Percentiles rank a stretch among this genome's conserved stretches.
phyloP scores from a whole-genome alignment of 2,329 filamentous ascomycete genomes.

The Plenodomus lindquistii region DNA sequence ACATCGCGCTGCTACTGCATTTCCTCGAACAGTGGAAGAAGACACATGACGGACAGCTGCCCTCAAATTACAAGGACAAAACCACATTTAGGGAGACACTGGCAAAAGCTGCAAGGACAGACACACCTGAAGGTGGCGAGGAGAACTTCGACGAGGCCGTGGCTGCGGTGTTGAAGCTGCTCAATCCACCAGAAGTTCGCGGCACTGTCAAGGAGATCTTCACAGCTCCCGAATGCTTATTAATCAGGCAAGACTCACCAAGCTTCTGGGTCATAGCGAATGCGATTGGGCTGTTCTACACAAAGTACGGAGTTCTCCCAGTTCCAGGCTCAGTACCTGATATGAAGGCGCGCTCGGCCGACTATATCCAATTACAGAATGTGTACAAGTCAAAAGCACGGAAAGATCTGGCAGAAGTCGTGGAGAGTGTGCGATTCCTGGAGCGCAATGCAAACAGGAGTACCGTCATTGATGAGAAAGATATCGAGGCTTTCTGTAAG shows the following conservation, averaged over 20 bases:
- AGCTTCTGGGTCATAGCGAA: constrained; percentile 89
- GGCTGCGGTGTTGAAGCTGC: constrained; percentile 83
- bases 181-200: constrained; percentile 70
- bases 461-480: constrained; percentile 63
- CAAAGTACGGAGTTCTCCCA: constrained; percentile 73
- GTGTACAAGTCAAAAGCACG: constrained; percentile 90
- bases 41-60: constrained; percentile 67
- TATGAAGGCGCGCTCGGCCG: constrained; percentile 92
- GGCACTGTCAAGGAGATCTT: constrained; percentile 78
- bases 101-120: constrained; percentile 66
- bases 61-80: constrained; percentile 82
- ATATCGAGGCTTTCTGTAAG: constrained; percentile 93
- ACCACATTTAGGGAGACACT: constrained; percentile 76
- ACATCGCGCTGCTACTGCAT: constrained; percentile 79
- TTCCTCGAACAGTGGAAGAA: constrained; percentile 82
- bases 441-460: constrained; percentile 56
- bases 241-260: constrained; percentile 54
- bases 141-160: constrained; percentile 97
- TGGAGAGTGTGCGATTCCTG: constrained; percentile 63
- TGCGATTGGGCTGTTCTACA: constrained; percentile 77
- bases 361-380: constrained; percentile 89
- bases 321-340: constrained; percentile 87
- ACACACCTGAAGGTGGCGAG: constrained; percentile 83
- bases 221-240: constrained; percentile 64
- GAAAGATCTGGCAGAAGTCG: constrained; percentile 74